Base-by-base conservation (phyloP, 2,329 filamentous ascomycete genomes). In the Diaporthe sp. region DNA sequence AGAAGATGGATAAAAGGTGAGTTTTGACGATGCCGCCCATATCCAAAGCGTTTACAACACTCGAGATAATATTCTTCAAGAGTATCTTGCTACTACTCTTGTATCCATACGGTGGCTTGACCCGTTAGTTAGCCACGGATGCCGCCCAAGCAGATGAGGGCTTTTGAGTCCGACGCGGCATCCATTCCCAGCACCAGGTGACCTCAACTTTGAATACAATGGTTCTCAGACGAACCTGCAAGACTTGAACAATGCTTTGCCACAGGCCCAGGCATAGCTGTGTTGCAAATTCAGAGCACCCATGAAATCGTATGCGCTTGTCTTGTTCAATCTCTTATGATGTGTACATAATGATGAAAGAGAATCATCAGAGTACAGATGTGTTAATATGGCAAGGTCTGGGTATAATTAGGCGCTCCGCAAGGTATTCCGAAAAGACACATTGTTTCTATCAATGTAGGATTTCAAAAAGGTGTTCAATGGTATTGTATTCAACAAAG, bases 31-130 rank as follows among this genome's bases (percentile, higher is more conserved):
- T 42, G 22, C 34, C 15, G 42, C 22, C 5, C 68, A 73, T 28
- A 28, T 39, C 55, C 74, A 76, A 39, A 78, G 77, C 70, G 78
- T 76, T 51, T 80, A 77, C 76, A 80, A 65, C 61, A 67, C 80
- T 15, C 80, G 80, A 25, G 80, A 81, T 25, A 81, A 80, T 25
- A 78, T 81, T 12, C 70, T 79, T 4, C 81, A 79, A 31, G 82
- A 82, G 71, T 76, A 79, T 42, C 79, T 80, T 73, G 80, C 80
- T 12, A 79, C 80, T 5, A 80, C 82, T 71, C 76, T 82, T 39
- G 81, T 81, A 20, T 81, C 81, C n/a, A 82, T 78, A 22, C 78
- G 81, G 34, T 82, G 81, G 81, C 81, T 82, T 28, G 81, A 81
- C 34, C 78, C 82, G 20, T 75, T 82, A 22, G 81, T 75, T 82